Evolutionary conservation across 306 rosid genomes (phyloP).

Genomic region (Quillaja saponaria): DNA sequence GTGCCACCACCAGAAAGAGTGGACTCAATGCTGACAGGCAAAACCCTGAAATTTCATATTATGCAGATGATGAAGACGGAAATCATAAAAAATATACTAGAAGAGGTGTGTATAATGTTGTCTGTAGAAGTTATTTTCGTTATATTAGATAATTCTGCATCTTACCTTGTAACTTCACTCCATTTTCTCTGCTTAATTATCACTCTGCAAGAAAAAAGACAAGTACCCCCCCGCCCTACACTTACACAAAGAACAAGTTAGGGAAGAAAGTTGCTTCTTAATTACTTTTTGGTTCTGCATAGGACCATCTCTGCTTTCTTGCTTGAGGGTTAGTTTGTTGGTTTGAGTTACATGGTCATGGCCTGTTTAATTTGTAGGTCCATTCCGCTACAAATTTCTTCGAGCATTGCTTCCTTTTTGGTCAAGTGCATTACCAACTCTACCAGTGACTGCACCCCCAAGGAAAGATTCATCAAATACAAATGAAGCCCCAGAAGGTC

Average conservation of each 20-base stretch:
- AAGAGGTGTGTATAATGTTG: slow-evolving; percentile 65
- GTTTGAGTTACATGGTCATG: slow-evolving; percentile 20
- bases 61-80: slow-evolving; percentile 94
- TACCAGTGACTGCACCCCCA: slow-evolving; percentile 86
- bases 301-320: slow-evolving; percentile 18
- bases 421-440: slow-evolving; percentile 87
- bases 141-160: neutral
- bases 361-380: slow-evolving; percentile 53
- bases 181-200: no score
- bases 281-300: neutral
- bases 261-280: no score
- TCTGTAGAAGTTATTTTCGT: slow-evolving; percentile 7
- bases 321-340: slow-evolving; percentile 20
- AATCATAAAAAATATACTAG: slow-evolving; percentile 72
- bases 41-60: slow-evolving; percentile 83
- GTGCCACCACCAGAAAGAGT: slow-evolving; percentile 93
- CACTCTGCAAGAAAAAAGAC: no score
- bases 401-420: slow-evolving; percentile 96
- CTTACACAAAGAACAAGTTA: no score
- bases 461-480: slow-evolving; percentile 65
- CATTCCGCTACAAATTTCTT: slow-evolving; percentile 84
- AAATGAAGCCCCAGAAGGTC: slow-evolving; percentile 74
- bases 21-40: slow-evolving; percentile 70
- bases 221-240: no score
- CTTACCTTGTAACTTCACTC: no score